Evolutionary conservation across 78 protist species (phyloP).

Genomic region (Dictyostelium discoideum): DNA sequence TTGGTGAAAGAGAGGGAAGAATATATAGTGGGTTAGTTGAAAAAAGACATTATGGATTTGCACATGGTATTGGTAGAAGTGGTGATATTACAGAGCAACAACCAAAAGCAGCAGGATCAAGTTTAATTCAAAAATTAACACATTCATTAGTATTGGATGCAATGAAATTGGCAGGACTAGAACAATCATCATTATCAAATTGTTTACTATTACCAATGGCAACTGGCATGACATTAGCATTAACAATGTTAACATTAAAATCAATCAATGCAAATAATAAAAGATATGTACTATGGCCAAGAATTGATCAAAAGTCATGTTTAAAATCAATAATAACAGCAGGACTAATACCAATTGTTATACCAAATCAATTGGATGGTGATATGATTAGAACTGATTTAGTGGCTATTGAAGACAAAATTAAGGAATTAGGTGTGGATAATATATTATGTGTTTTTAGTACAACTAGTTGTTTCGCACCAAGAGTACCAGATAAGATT

Average conservation of each 20-base stretch:
- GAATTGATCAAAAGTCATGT: slow-evolving; percentile 99
- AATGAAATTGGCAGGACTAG: slow-evolving; percentile 76
- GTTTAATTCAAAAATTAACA: slow-evolving; percentile 91
- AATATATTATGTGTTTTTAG: slow-evolving; percentile 92
- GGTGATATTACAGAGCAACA: slow-evolving; percentile 98
- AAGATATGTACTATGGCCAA: slow-evolving; percentile 94
- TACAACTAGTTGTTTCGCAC: slow-evolving; percentile 99
- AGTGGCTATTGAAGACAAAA: slow-evolving; percentile 11
- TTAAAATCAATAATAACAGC: slow-evolving; percentile 96
- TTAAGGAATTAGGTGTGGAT: slow-evolving; percentile 81
- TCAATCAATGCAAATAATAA: slow-evolving; percentile 17
- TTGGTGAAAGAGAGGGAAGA: slow-evolving; percentile 99
- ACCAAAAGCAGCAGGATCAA: slow-evolving; percentile 99
- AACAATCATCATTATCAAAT: background rate
- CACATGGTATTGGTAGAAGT: slow-evolving; percentile 99
- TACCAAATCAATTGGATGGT: slow-evolving; percentile 82
- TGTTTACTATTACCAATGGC: slow-evolving; percentile 96
- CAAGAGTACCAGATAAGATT: slow-evolving; percentile 96
- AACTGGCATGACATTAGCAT: slow-evolving; percentile 97
- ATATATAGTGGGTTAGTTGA: slow-evolving; percentile 86
- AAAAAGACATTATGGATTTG: slow-evolving; percentile 69
- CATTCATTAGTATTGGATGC: slow-evolving; percentile 85
- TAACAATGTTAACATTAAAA: slow-evolving; percentile 87
- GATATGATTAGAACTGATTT: slow-evolving; percentile 89
- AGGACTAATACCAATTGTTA: slow-evolving; percentile 88